These are phyloP conservation scores for Lepidium sativum DNA, from an alignment of 345 rosid genomes.

Conservation along the genomic window DNA sequence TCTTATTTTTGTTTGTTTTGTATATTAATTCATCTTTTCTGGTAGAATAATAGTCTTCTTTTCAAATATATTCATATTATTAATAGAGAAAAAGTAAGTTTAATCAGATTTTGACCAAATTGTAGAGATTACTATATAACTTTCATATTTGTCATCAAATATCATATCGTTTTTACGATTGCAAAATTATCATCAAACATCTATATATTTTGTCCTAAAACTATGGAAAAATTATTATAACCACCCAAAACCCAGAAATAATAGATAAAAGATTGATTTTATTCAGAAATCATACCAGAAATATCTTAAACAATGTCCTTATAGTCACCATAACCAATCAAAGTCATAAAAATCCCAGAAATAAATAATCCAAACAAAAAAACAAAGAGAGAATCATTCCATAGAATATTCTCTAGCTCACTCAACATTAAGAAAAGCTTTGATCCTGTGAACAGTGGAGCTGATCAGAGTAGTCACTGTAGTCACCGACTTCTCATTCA, in stretches of 20 bases:
- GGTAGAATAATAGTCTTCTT: no score
- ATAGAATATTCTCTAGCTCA: slow-evolving; percentile 15
- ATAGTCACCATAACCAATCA: background rate
- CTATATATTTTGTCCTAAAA: background rate
- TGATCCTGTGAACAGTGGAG: slow-evolving; percentile 45
- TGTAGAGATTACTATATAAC: no score
- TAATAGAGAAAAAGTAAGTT: no score
- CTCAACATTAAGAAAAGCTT: slow-evolving; percentile 29
- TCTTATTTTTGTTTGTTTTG: background rate
- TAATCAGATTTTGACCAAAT: no score
- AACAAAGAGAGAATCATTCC: slow-evolving; percentile 1
- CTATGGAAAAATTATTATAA: background rate
- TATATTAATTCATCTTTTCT: no score
- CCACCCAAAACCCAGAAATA: background rate
- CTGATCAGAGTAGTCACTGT: slow-evolving; percentile 45
- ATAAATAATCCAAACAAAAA: background rate
- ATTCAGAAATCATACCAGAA: background rate
- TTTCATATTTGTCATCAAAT: no score
- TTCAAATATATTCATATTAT: no score
- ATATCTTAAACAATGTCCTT: background rate
- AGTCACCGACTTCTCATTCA: slow-evolving; percentile 37
- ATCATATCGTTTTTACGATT: no score
- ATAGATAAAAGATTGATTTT: background rate
- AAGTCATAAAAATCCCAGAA: background rate
- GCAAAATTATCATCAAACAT: background rate